Conservation (phyloP, 768 basidiomycete species). For the Agrocybe chaxingu region DNA sequence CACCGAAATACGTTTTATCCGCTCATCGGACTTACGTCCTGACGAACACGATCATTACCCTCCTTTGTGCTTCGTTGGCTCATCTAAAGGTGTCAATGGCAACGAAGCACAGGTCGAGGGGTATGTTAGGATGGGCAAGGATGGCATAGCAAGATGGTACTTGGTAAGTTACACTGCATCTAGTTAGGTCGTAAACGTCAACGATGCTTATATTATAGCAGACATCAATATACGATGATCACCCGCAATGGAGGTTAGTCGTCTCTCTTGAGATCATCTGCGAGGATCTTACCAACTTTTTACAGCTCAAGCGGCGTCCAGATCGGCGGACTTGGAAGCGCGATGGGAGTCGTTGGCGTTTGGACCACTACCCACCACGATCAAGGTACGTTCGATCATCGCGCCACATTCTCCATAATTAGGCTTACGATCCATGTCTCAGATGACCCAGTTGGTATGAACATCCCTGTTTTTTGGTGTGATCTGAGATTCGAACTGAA, state of each 20-base stretch:
- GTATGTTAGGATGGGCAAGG: slow-evolving; percentile 43
- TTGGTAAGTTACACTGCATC: slow-evolving; percentile 43
- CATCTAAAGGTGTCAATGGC: slow-evolving; percentile 38
- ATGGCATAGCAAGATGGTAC: slow-evolving; percentile 49
- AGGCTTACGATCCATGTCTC: slow-evolving; percentile 1
- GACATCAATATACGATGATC: slow-evolving; percentile 52
- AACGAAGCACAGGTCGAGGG: slow-evolving; percentile 47
- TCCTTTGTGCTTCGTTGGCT: slow-evolving; percentile 44
- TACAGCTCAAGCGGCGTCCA: slow-evolving; percentile 65
- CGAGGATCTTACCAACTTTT: neutral
- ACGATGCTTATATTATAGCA: slow-evolving; percentile 19
- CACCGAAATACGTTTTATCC: slow-evolving; percentile 25
- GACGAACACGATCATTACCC: slow-evolving; percentile 29
- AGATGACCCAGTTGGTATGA: slow-evolving; percentile 65
- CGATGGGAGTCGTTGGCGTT: slow-evolving; percentile 61
- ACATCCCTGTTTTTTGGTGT: neutral
- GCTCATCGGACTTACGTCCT: slow-evolving; percentile 10
- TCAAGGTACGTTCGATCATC: slow-evolving; percentile 31
- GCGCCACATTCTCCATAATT: neutral
- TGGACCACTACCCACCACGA: slow-evolving; percentile 68
- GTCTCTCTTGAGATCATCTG: neutral
- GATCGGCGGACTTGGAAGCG: slow-evolving; percentile 62
- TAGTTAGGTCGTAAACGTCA: neutral
- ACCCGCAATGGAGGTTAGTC: slow-evolving; percentile 58
- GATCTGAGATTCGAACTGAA: neutral